Base-by-base conservation (phyloP, 2,329 filamentous ascomycete species). In the Fusarium humuli region DNA sequence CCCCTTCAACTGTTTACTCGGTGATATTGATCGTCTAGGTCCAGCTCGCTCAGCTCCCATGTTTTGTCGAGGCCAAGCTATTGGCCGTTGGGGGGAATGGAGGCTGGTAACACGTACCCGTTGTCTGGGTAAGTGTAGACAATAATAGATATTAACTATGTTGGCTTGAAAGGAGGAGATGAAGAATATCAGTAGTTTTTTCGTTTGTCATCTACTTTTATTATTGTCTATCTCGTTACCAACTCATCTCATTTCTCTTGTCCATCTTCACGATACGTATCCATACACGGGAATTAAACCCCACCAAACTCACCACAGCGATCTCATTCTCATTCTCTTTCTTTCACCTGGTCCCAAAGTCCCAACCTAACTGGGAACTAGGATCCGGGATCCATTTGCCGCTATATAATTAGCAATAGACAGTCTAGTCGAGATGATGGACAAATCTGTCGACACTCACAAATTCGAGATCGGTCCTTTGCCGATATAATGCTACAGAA, bases 211-310 rank as follows among this genome's bases (percentile, higher is more conserved):
- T 60, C 55, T 61, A 73, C 54, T 46, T 63, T 64, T 63, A 32
- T 47, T 48, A 50, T 65, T 40, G 29, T 46, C 60, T 57, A 71
- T 69, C 55, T 69, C 61, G 66, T 48, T 68, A 42, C 40, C 29
- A 16, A 34, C 10, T 49, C 56, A 67, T 75, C 67, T 75, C 74
- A 75, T 74, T 52, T 75, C 53, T 75, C 69, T 75, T 27, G 47
- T 60, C 27, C 40, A 61, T 32, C 27, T 46, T 64, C 45, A 32
- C 48, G 42, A 54, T 53, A 25, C 48, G 48, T 37, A 48, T 20
- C 47, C 67, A 65, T 67, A 20, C 18, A 65, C 40, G 46, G 61
- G 68, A 64, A 65, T 69, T 58, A 69, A 72, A 69, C 69, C 67
- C 73, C 71, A 73, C 73, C 59, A 58, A 45, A 45, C 49, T 65